Evolutionary conservation across 768 basidiomycete genomes (phyloP).

Genomic region (Termitomyces sp.): DNA sequence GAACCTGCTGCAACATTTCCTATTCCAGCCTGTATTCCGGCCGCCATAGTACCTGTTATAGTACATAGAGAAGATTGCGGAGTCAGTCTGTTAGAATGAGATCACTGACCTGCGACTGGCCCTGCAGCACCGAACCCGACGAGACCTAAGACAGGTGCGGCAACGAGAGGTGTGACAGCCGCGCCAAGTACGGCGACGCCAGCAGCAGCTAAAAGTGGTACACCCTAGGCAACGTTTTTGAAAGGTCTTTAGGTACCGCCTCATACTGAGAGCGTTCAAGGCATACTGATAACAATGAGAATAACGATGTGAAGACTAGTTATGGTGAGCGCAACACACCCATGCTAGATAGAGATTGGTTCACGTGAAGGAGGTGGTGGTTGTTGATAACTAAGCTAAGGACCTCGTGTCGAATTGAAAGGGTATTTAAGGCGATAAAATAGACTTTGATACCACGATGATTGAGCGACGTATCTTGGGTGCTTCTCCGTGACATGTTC

Average conservation of each 20-base stretch:
- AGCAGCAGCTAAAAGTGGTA: neutral
- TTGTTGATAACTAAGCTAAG: neutral
- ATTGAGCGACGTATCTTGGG: neutral
- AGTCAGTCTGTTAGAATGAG: neutral
- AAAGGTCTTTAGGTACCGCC: neutral
- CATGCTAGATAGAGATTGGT: neutral
- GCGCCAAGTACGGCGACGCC: neutral
- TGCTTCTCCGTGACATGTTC: neutral
- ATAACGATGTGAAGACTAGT: neutral
- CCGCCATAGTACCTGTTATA: neutral
- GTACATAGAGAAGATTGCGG: neutral
- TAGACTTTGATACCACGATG: neutral
- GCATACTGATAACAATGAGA: neutral
- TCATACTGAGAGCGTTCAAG: neutral
- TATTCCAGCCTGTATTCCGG: slow-evolving; percentile 1
- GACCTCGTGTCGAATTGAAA: neutral
- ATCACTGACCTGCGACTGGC: slow-evolving; percentile 1
- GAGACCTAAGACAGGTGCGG: neutral
- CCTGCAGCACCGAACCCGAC: slow-evolving; percentile 1
- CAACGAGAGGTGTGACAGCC: neutral
- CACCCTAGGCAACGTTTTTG: neutral
- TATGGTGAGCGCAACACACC: neutral
- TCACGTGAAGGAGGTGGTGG: neutral
- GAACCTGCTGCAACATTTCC: slow-evolving; percentile 6
- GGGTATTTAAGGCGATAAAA: neutral